Percentiles rank a stretch among this genome's conserved stretches.
Evolutionary conservation across 495 filamentous ascomycete genomes (phyloP).

Genomic region (Diplogelasinospora grovesii): DNA sequence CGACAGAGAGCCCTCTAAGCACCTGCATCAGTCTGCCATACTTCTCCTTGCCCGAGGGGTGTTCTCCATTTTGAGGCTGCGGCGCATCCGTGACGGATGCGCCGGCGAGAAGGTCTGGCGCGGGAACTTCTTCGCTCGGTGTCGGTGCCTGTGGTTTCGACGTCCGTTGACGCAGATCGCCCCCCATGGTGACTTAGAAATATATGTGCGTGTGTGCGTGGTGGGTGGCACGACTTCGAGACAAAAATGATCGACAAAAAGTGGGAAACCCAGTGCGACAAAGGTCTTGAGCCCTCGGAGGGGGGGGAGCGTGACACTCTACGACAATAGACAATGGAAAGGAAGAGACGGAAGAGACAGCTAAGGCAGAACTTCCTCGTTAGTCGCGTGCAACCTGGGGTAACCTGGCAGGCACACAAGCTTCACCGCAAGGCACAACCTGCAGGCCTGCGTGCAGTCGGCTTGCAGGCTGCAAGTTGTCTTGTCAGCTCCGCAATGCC

Average conservation of each 20-base stretch:
- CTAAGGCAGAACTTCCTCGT: too few relatives aligned
- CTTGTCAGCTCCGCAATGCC: too few relatives aligned
- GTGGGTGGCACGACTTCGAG: not conserved
- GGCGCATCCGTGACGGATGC: slow-evolving; percentile 1
- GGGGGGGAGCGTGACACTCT: too few relatives aligned
- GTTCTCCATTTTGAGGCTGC: slow-evolving; percentile 17
- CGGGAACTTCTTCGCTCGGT: slow-evolving; percentile 6
- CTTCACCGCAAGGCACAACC: not conserved
- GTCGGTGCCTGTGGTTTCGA: not conserved
- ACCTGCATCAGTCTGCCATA: slow-evolving; percentile 61
- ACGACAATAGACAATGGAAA: too few relatives aligned
- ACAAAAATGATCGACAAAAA: too few relatives aligned
- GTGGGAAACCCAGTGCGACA: too few relatives aligned
- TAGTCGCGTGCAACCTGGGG: too few relatives aligned
- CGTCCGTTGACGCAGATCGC: slow-evolving; percentile 17
- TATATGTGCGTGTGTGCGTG: not conserved
- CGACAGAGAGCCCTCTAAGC: slow-evolving; percentile 55
- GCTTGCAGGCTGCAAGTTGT: too few relatives aligned
- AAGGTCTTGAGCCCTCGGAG: too few relatives aligned
- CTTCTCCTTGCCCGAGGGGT: slow-evolving; percentile 60
- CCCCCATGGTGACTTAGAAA: slow-evolving; percentile 10
- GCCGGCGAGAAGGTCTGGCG: slow-evolving; percentile 19
- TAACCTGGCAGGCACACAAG: too few relatives aligned
- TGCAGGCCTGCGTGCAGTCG: too few relatives aligned
- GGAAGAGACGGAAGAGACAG: too few relatives aligned